Percentiles rank a stretch among this genome's conserved stretches.
Evolutionary conservation across 192 early-diverging fungal species (phyloP).

Genomic region (Coemansia sp.): DNA sequence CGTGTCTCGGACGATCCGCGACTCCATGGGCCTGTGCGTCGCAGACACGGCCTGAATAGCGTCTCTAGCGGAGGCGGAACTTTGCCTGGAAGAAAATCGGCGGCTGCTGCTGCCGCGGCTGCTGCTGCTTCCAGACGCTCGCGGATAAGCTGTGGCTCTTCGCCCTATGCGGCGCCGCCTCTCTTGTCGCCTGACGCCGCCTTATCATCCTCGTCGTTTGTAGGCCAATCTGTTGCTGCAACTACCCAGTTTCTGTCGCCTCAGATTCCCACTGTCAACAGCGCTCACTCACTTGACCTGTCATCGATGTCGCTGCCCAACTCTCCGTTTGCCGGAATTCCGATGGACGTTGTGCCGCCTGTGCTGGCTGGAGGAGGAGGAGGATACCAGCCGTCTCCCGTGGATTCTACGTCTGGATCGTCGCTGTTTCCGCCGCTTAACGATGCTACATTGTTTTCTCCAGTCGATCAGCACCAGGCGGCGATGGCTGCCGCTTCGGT

Average conservation of each 20-base stretch:
- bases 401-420: not conserved
- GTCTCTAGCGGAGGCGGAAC: not conserved
- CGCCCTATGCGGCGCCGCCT: not conserved
- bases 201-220: not conserved
- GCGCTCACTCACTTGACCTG: constrained; percentile 28
- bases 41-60: constrained; percentile 3
- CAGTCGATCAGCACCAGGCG: constrained; percentile 16
- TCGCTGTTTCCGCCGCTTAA: constrained; percentile 36
- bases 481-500: constrained; percentile 10
- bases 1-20: constrained; percentile 27
- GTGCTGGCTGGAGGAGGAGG: not conserved
- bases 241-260: constrained; percentile 38
- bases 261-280: constrained; percentile 17
- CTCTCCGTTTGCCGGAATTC: constrained; percentile 39
- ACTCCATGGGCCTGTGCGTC: constrained; percentile 7
- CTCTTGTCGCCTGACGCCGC: constrained; percentile 1
- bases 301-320: constrained; percentile 48
- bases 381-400: not conserved
- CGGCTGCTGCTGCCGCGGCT: too few species aligned
- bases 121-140: not conserved
- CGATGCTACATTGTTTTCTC: constrained; percentile 28
- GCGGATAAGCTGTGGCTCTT: not conserved
- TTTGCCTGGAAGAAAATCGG: not conserved
- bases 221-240: not conserved
- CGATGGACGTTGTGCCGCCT: constrained; percentile 15